Evolutionary conservation across 768 basidiomycete species (phyloP).

Genomic region (Boletus sensibilis): DNA sequence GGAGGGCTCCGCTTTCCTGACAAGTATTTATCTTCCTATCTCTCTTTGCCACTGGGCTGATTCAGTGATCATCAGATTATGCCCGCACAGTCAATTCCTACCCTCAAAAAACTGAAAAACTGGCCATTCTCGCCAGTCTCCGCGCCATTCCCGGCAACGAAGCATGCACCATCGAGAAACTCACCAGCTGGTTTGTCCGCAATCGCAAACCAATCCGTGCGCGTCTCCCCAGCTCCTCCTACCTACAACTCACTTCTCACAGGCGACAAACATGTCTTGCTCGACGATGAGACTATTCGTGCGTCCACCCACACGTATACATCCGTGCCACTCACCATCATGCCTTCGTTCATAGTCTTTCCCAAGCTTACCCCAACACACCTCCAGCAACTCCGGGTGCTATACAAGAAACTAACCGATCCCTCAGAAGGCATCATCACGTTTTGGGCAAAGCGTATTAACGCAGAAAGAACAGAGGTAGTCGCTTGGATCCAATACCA

Average conservation of each 20-base stretch:
- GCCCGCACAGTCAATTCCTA: conserved; percentile 13
- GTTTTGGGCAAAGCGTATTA: conserved; percentile 28
- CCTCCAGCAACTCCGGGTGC: conserved; percentile 20
- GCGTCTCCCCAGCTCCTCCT: neutral
- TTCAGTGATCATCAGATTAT: conserved; percentile 15
- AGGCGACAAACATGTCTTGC: neutral
- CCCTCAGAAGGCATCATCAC: conserved; percentile 25
- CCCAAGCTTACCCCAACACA: conserved; percentile 24
- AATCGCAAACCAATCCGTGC: conserved; percentile 11
- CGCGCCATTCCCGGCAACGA: conserved; percentile 26
- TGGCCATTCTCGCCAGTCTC: conserved; percentile 9
- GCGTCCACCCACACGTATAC: conserved; percentile 6
- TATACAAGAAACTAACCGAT: conserved; percentile 14
- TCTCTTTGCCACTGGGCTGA: neutral
- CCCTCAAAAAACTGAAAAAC: conserved; percentile 16
- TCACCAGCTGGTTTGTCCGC: conserved; percentile 24
- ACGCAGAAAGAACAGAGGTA: conserved; percentile 20
- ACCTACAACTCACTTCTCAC: neutral
- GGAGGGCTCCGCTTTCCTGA: conserved; percentile 3
- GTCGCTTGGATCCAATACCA: conserved; percentile 30
- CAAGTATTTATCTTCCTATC: neutral
- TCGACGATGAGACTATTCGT: conserved; percentile 30
- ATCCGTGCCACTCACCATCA: neutral
- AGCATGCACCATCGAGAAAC: conserved; percentile 12
- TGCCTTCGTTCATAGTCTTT: conserved; percentile 20